Evolutionary conservation across 495 filamentous ascomycete genomes (phyloP).

Genomic region (Aspergillus coremiiformis): DNA sequence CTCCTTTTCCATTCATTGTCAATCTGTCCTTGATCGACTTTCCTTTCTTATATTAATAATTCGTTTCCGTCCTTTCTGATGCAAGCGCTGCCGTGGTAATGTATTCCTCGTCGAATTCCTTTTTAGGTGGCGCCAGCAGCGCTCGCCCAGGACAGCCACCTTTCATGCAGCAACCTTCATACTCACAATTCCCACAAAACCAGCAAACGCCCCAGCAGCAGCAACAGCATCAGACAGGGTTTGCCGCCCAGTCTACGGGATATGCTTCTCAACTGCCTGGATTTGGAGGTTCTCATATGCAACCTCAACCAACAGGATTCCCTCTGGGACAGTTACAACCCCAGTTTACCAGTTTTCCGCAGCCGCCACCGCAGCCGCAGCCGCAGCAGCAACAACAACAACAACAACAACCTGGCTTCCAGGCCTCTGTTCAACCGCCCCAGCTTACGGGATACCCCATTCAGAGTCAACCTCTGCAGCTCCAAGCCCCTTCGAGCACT

Average conservation of each 20-base stretch:
- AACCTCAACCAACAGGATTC: slow-evolving; percentile 53
- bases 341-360: slow-evolving; percentile 50
- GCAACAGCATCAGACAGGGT: slow-evolving; percentile 46
- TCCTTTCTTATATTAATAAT: slow-evolving; percentile 16
- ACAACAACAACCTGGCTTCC: slow-evolving; percentile 42
- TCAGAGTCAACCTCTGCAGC: slow-evolving; percentile 39
- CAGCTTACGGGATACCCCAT: slow-evolving; percentile 37
- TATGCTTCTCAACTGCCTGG: slow-evolving; percentile 48
- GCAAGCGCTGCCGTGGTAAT: slow-evolving; percentile 43
- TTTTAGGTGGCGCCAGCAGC: slow-evolving; percentile 67
- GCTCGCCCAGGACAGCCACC: slow-evolving; percentile 60
- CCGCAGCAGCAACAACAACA: too few relatives aligned
- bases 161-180: slow-evolving; percentile 42
- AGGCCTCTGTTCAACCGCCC: slow-evolving; percentile 31
- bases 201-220: slow-evolving; percentile 52
- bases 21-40: slow-evolving; percentile 17
- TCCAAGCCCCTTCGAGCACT: slow-evolving; percentile 40
- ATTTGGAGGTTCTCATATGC: slow-evolving; percentile 42
- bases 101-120: slow-evolving; percentile 85
- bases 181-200: slow-evolving; percentile 40
- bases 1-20: slow-evolving; percentile 9
- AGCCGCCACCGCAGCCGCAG: too few relatives aligned
- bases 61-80: slow-evolving; percentile 20
- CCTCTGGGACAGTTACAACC: slow-evolving; percentile 55
- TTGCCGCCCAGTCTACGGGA: slow-evolving; percentile 46